Percentiles rank a stretch among this genome's conserved stretches.
phyloP scores from a whole-genome alignment of 2,329 filamentous ascomycete species.

The Fusarium hostae region DNA sequence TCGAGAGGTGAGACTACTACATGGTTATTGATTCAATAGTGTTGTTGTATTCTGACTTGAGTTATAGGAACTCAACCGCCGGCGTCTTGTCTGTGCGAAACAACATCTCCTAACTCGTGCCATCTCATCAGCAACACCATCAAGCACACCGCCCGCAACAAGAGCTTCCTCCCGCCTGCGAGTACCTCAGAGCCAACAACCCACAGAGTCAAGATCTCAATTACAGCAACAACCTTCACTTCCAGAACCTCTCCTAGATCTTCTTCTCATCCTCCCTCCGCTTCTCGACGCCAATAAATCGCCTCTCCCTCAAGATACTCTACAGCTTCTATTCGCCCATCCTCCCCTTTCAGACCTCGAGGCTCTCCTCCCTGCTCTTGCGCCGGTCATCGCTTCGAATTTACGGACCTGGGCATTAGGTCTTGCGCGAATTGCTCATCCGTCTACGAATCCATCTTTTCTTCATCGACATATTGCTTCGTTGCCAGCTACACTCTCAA shows the following conservation, averaged over 20 bases:
- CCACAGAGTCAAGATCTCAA: constrained; percentile 38
- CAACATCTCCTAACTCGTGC: constrained; percentile 63
- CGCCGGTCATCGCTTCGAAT: constrained; percentile 59
- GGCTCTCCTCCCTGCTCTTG: constrained; percentile 59
- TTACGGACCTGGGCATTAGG: constrained; percentile 61
- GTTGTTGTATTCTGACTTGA: not conserved
- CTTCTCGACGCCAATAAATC: constrained; percentile 54
- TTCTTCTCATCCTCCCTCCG: constrained; percentile 65
- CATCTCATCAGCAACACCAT: constrained; percentile 57
- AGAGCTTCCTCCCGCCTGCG: constrained; percentile 44
- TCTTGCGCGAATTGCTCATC: constrained; percentile 61
- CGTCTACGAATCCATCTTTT: constrained; percentile 64
- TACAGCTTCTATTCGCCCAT: constrained; percentile 59
- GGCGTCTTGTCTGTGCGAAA: constrained; percentile 61
- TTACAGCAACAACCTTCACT: constrained; percentile 41
- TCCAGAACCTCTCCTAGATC: constrained; percentile 61
- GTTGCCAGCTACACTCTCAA: constrained; percentile 55
- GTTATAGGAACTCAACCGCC: constrained; percentile 59
- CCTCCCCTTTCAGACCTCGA: constrained; percentile 62
- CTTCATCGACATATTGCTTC: constrained; percentile 67
- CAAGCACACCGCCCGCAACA: constrained; percentile 39
- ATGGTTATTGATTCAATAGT: not conserved
- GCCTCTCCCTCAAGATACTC: constrained; percentile 50
- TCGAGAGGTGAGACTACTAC: constrained; percentile 56
- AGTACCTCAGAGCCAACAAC: constrained; percentile 28